phyloP scores from a whole-genome alignment of 2,329 filamentous ascomycete species.

The Colletotrichum nymphaeae region DNA sequence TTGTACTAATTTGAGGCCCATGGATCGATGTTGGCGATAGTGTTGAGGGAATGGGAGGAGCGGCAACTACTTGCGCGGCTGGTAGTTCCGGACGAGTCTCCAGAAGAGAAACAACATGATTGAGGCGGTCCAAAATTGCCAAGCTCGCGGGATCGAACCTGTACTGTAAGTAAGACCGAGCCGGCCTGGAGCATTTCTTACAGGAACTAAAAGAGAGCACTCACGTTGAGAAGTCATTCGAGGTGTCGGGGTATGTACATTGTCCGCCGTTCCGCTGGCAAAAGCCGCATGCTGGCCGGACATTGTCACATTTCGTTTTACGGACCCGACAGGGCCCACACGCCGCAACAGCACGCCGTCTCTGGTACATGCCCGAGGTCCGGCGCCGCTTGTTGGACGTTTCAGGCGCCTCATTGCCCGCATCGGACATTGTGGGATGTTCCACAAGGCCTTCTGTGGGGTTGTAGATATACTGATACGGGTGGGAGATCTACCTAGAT shows the following conservation, averaged over 20 bases:
- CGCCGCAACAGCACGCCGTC: conserved; percentile 48
- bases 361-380: conserved; percentile 31
- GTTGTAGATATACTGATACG: neutral
- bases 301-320: conserved; percentile 52
- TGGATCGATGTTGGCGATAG: neutral
- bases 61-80: neutral
- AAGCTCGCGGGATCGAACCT: conserved; percentile 51
- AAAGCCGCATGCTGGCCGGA: conserved; percentile 49
- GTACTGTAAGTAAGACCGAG: neutral
- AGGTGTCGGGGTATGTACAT: conserved; percentile 45
- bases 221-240: conserved; percentile 42
- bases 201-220: neutral
- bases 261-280: conserved; percentile 46
- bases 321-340: conserved; percentile 50
- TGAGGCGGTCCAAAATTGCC: conserved; percentile 46
- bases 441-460: neutral
- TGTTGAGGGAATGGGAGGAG: neutral
- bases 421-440: conserved; percentile 3
- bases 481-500: neutral
- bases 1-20: neutral
- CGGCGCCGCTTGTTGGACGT: conserved; percentile 26
- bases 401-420: conserved; percentile 11
- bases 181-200: too few species aligned
- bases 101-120: conserved; percentile 41
- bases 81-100: conserved; percentile 24